Evolutionary conservation across 495 filamentous ascomycete genomes (phyloP).

Genomic region (Penicillium desertorum): DNA sequence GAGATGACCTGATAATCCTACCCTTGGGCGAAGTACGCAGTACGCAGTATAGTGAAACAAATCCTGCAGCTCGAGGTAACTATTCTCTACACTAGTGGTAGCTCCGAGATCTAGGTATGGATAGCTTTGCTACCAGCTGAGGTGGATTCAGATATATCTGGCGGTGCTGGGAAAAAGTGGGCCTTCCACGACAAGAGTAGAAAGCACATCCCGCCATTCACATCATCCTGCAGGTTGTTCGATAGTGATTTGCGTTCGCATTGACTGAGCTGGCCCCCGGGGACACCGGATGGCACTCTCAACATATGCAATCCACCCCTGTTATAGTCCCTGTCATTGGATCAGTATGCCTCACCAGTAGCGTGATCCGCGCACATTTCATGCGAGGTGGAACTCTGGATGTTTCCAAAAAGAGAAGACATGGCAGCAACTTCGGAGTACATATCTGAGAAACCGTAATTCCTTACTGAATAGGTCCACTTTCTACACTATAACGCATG

Average conservation of each 20-base stretch:
- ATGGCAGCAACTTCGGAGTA: background rate
- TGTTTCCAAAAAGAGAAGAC: background rate
- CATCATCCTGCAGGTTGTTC: conserved; percentile 17
- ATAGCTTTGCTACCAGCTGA: background rate
- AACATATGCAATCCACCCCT: background rate
- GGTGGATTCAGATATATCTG: background rate
- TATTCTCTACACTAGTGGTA: conserved; percentile 5
- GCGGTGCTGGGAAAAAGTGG: conserved; percentile 6
- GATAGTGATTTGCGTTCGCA: conserved; percentile 17
- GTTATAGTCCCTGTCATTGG: conserved; percentile 9
- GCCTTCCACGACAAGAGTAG: conserved; percentile 8
- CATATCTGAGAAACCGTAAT: conserved; percentile 6
- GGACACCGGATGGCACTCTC: conserved; percentile 9
- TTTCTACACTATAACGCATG: background rate
- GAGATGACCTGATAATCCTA: background rate
- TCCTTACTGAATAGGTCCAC: conserved; percentile 2
- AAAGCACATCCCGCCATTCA: conserved; percentile 4
- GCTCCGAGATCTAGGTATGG: conserved; percentile 3
- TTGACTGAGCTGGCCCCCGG: background rate
- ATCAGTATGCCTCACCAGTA: conserved; percentile 4
- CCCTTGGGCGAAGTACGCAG: too few relatives aligned
- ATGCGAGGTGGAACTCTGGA: conserved; percentile 16
- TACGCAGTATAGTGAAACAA: background rate
- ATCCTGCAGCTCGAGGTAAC: background rate
- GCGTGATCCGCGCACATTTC: conserved; percentile 4